Base-by-base conservation (phyloP, 164 flowering plant genomes). In the Brasenia schreberi region DNA sequence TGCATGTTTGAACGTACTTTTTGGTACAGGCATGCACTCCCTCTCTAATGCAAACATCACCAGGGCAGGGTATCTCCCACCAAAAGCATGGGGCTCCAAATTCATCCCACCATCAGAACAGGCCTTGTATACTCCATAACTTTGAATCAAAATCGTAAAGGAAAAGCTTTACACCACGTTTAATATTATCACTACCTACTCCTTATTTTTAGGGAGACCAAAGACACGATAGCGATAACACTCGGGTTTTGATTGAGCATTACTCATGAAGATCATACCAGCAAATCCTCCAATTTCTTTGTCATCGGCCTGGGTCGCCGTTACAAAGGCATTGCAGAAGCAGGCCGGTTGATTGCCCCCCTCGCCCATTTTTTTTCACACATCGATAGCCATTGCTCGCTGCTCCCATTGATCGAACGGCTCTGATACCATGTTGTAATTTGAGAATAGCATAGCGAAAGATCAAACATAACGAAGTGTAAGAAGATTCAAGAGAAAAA, bases 181-280 rank as follows among this genome's bases (percentile, higher is more conserved):
- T 66, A 18, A 70, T 65, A 33, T 53, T 70, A 42, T 52, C 61
- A 70, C 72, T 27, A 61, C n/a, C 27, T 65, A 65, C 44, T 43
- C 12, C 19, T 62, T 70, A 33, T 68, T 64, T 16, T 11, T 6
- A 49, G 68, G 72, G 44, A 70, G 65, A 42, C 72, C 72, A 65
- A 70, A 60, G 45, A 70, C 68, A 11, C 65, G 72, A 27, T 60
- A 61, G 16, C 60, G 64, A 42, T 44, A 70, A 52, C 72, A 70
- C n/a, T 70, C 72, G 4, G 64, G 64, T 61, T 70, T 70, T 44
- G 72, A 65, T 27, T 66, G 60, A 7, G 19, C 64, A 43, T 62
- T 70, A 61, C 72, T 65, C 62, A 70, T 70, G 53, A 70, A 70
- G 52, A 70, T 70, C 58, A 70, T 65, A 61, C 68, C 72, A 43